A percentile compares a stretch with the other conserved stretches of the same genome.
phyloP scores from a whole-genome alignment of 2,329 filamentous ascomycete species.

The Sclerotinia sclerotiorum region DNA sequence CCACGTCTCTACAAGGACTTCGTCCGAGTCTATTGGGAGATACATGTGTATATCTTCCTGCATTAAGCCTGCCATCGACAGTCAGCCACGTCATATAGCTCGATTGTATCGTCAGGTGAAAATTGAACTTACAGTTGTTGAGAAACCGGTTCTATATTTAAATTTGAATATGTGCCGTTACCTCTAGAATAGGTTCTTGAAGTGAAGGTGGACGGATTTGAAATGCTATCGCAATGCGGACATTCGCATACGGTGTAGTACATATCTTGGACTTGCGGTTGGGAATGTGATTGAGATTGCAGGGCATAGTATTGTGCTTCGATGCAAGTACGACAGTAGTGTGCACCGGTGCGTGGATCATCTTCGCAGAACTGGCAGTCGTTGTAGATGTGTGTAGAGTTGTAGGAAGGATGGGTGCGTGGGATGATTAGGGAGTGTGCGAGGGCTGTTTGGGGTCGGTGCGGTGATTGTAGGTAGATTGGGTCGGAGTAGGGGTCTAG shows the following conservation, averaged over 20 bases:
- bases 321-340: slow-evolving; percentile 15
- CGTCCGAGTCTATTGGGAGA: slow-evolving; percentile 8
- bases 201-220: not conserved
- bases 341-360: slow-evolving; percentile 20
- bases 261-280: slow-evolving; percentile 8
- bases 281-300: not conserved
- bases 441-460: not conserved
- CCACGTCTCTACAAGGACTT: slow-evolving; percentile 17
- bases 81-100: not conserved
- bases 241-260: slow-evolving; percentile 20
- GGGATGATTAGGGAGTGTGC: not conserved
- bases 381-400: slow-evolving; percentile 1
- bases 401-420: slow-evolving; percentile 9
- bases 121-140: slow-evolving; percentile 16
- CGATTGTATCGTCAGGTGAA: not conserved
- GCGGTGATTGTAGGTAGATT: slow-evolving; percentile 10
- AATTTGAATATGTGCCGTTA: not conserved
- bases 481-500: not conserved
- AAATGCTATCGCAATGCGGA: slow-evolving; percentile 18
- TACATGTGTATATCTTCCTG: slow-evolving; percentile 2
- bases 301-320: slow-evolving; percentile 10
- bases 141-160: not conserved
- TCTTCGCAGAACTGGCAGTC: slow-evolving; percentile 22
- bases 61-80: not conserved
- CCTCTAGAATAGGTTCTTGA: not conserved